Evolutionary conservation across 148 eudicot species (phyloP), one percentile per base, ranked within the genome.

Genomic region (Simmondsia chinensis): DNA sequence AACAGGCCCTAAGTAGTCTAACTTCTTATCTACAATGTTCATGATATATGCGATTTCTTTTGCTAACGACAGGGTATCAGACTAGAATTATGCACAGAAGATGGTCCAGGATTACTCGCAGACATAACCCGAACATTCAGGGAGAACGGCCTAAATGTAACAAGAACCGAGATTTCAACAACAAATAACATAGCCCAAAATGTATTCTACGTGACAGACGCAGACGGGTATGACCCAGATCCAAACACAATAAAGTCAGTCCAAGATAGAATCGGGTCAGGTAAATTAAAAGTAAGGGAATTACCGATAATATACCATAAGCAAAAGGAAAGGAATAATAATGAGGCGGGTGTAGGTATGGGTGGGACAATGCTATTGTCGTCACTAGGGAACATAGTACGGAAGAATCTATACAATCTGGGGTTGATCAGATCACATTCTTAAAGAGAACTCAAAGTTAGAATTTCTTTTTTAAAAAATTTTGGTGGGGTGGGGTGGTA

Each of bases 141-240:
- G 7, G 97, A 89, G 45, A 82, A 84, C 19, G 82, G 93, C 1
- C 74, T 89, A 13, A 89, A 89, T 32, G 79, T 89, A 33, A 82
- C 95, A 10, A 74, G 80, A 56, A 93, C 95, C 1, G 97, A 89
- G 57, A 79, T 89, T 46, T 81, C 95, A 2, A 89, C 97, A 4
- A 50, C 68, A 15, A 58, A 22, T 13, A 76, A 66, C 4, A 65
- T 57, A 10, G 93, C 87, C n/a, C 48, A 31, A n/a, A 81, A 84
- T 46, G 52, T 79, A 5, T 89, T 84, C 46, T 76, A 81, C 33
- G 85, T 89, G 2, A 89, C 95, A 1, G 95, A 89, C 17, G 77
- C 70, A 0, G 46, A 63, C 8, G 97, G 97, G 11, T 69, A 73
- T 61, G 61, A 60, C 1, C 70, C 78, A 0, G 88, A 79, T 46